Evolutionary conservation across 345 rosid genomes (phyloP).

Genomic region (Pugionium cornutum): DNA sequence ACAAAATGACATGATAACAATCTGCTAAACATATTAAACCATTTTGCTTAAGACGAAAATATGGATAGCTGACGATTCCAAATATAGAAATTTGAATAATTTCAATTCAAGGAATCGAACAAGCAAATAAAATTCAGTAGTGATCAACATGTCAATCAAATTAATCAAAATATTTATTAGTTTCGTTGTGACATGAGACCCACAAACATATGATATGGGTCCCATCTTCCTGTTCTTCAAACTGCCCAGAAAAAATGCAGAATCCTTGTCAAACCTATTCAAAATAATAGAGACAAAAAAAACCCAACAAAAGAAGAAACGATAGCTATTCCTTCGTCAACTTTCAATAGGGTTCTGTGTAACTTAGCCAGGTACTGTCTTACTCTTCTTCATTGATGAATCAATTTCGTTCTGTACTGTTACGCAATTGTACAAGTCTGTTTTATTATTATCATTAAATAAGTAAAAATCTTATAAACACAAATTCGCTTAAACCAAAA

Average conservation of each 20-base stretch:
- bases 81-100: no score
- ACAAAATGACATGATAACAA: slow-evolving; percentile 4
- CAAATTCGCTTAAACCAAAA: background rate
- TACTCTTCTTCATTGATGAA: slow-evolving; percentile 13
- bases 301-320: slow-evolving; percentile 5
- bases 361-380: slow-evolving; percentile 29
- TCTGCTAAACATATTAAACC: slow-evolving; percentile 8
- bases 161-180: slow-evolving; percentile 27
- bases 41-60: slow-evolving; percentile 9
- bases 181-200: slow-evolving; percentile 40
- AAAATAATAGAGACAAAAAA: slow-evolving; percentile 18
- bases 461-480: background rate
- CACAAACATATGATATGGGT: slow-evolving; percentile 39
- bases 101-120: slow-evolving; percentile 17
- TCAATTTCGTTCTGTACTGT: slow-evolving; percentile 1
- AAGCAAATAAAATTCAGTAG: slow-evolving; percentile 25
- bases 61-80: background rate
- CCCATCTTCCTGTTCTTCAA: slow-evolving; percentile 37
- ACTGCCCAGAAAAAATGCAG: slow-evolving; percentile 31
- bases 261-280: slow-evolving; percentile 29
- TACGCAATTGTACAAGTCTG: background rate
- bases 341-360: slow-evolving; percentile 7
- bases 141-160: slow-evolving; percentile 43
- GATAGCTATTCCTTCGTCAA: slow-evolving; percentile 10
- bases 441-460: background rate